Conservation (phyloP, 495 filamentous ascomycete species). For the Aspergillus olivimuriae region DNA sequence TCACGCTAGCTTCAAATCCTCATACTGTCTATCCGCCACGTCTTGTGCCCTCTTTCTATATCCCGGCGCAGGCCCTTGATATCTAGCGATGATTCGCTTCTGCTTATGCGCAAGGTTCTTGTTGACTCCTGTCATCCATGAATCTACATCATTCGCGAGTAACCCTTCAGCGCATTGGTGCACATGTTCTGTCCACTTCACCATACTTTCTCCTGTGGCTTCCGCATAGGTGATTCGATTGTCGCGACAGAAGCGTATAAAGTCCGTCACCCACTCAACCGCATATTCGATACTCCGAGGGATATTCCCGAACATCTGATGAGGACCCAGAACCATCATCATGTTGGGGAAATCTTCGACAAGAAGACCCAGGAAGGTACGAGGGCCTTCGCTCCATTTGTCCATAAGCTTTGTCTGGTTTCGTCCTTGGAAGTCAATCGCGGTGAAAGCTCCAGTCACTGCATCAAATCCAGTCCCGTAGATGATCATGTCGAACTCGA, state of each 20-base stretch:
- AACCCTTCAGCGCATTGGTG: conserved; percentile 23
- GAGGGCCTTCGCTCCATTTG: conserved; percentile 18
- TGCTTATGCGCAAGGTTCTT: conserved; percentile 30
- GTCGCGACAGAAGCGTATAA: conserved; percentile 12
- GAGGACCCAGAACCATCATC: conserved; percentile 22
- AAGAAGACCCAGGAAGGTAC: conserved; percentile 17
- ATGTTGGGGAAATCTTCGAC: conserved; percentile 20
- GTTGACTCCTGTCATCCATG: conserved; percentile 37
- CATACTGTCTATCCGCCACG: conserved; percentile 14
- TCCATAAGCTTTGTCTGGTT: conserved; percentile 13
- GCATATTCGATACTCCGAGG: conserved; percentile 39
- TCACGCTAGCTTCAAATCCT: conserved; percentile 14
- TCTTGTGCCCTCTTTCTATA: conserved; percentile 17
- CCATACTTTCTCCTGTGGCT: conserved; percentile 9
- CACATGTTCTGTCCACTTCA: conserved; percentile 23
- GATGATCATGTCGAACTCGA: conserved; percentile 35
- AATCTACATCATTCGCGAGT: conserved; percentile 30
- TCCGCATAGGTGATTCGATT: conserved; percentile 10
- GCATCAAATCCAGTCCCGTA: conserved; percentile 34
- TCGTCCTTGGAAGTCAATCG: conserved; percentile 23
- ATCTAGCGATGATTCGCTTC: conserved; percentile 28
- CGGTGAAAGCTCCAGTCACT: conserved; percentile 22
- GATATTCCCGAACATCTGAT: conserved; percentile 35
- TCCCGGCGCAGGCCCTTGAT: conserved; percentile 19
- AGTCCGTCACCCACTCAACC: conserved; percentile 4